Base-by-base conservation (phyloP, 495 filamentous ascomycete genomes). In the Corynascus novoguineensis region DNA sequence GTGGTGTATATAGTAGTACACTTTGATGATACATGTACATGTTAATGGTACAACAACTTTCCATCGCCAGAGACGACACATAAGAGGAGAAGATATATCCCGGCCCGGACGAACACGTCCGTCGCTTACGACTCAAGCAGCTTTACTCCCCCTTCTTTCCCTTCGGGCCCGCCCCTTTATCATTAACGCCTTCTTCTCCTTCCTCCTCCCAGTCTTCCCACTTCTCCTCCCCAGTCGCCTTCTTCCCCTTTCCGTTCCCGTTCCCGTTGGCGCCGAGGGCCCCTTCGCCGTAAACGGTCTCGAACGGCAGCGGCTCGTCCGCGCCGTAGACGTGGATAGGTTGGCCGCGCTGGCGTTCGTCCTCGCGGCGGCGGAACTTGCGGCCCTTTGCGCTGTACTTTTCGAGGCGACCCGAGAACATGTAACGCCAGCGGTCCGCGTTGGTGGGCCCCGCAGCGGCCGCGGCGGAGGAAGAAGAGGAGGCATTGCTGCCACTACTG, bases 351-450 rank as follows among this genome's bases (percentile, higher is more conserved):
- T 53, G 55, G 0, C 22, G 47, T 45, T 31, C 9, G 28, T 53
- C 46, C 60, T 72, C 66, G 19, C 9, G 25, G 28, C 59, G n/a
- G 34, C 71, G 59, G 31, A 64, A 71, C 14, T 22, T 19, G 22
- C 68, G 64, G 14, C 73, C 71, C 17, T 50, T 35, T 0, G 56
- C 6, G 25, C 65, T 73, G 53, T 54, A 64, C 22, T 41, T 29
- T 2, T 51, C 27, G 42, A 78, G 71, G 1, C 61, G 47, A 28
- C 68, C 68, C 15, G 47, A 32, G 55, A 75, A 78, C 69, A 71
- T 70, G 21, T 52, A 34, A 55, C 67, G 59, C 73, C 71, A 73
- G 15, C 69, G 66, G 12, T 75, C n/a, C 73, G 46, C 71, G 68
- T 15, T 74, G 68, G 17, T 9, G 15, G 37, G 15, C 15, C 1